Evolutionary conservation across 306 rosid genomes (phyloP), one percentile per base, ranked within the genome.

Genomic region (Cicer bijugum): DNA sequence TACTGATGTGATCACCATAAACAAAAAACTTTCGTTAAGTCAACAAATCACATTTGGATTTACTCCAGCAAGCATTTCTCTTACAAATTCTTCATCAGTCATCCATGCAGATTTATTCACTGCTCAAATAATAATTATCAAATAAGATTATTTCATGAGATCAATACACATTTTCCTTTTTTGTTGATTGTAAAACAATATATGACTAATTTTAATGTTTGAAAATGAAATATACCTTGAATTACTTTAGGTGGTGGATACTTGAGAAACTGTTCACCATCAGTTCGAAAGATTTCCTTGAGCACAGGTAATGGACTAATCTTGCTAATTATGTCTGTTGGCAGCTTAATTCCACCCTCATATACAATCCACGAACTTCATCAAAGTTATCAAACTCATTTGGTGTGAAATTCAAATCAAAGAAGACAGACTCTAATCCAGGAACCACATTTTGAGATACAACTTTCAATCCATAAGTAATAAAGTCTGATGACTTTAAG

Each of bases 21-120:
- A 20, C 35, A 46, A 50, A 10, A 39, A 70, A 70, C 28, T 55
- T 60, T 20, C 56, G 20, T 20, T 48, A 71, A 42, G 16, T 12
- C 64, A 0, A 47, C 77, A 6, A 75, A 88, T 84, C 71, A 74
- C 11, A 46, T 80, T 81, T 38, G 92, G 92, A 81, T 88, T 82
- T 69, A 88, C 86, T 84, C 92, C 92, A 23, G 87, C 87, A 63
- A 86, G 72, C 90, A 84, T 88, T 70, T 88, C 93, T 83, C 93
- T 86, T 2, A 85, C 87, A 78, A 88, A 88, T 79, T 88, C 93
- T 77, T 88, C 90, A 58, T 88, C 90, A 9, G 88, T 82, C 85
- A 86, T 88, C 92, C 92, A 88, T 23, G 85, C 92, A 56, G 81
- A 72, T 63, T 10, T 82, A 61, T 72, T 70, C 58, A 75, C 92